Evolutionary conservation across 1,139 yeast species (phyloP).

Genomic region (Geotrichum citri-aurantii): DNA sequence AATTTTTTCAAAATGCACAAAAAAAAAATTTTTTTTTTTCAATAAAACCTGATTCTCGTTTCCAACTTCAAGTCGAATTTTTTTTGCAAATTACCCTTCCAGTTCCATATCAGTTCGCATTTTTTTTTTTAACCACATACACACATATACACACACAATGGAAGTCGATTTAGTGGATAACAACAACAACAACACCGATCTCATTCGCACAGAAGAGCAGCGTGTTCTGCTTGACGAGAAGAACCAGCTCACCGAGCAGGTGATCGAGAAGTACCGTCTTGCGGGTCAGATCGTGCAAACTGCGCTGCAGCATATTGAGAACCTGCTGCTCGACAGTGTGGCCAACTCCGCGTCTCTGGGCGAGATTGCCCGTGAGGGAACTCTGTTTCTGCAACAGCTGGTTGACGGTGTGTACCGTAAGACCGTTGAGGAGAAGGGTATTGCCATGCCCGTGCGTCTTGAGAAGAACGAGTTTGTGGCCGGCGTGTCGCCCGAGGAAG

Average conservation of each 20-base stretch:
- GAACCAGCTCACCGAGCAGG: constrained; percentile 56
- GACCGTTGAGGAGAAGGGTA: constrained; percentile 54
- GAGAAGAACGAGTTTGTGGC: constrained; percentile 73
- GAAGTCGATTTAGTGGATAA: constrained; percentile 11
- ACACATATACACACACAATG: constrained; percentile 4
- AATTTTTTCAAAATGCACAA: background rate
- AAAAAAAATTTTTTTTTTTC: background rate
- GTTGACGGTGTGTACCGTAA: constrained; percentile 28
- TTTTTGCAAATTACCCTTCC: background rate
- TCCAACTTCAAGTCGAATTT: background rate
- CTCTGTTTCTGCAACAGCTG: constrained; percentile 50
- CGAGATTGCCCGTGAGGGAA: constrained; percentile 77
- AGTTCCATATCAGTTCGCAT: background rate
- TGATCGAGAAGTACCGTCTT: constrained; percentile 73
- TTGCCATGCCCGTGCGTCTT: constrained; percentile 83
- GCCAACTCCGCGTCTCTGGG: constrained; percentile 45
- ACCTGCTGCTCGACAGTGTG: constrained; percentile 61
- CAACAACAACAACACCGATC: background rate
- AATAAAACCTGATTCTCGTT: background rate
- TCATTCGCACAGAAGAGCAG: constrained; percentile 38
- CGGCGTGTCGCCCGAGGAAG: constrained; percentile 85
- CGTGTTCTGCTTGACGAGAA: constrained; percentile 64
- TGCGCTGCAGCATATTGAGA: constrained; percentile 59
- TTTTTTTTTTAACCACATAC: background rate
- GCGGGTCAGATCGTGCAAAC: constrained; percentile 95